phyloP scores from a whole-genome alignment of 306 rosid species.

The Abrus precatorius region DNA sequence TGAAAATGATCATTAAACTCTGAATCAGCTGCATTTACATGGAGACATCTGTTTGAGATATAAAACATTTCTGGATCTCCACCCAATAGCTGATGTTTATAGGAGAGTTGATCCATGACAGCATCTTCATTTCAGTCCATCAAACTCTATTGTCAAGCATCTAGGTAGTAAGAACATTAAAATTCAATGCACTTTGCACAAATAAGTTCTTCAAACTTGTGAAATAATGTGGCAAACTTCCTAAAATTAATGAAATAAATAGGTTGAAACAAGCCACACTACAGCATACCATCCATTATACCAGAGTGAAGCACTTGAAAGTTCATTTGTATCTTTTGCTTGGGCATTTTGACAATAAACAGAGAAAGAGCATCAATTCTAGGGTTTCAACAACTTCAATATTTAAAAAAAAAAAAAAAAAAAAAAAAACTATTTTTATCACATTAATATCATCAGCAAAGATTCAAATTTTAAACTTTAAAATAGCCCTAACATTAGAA shows the following conservation, averaged over 20 bases:
- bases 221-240: constrained; percentile 3
- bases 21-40: constrained; percentile 46
- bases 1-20: constrained; percentile 60
- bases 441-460: constrained; percentile 1
- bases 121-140: constrained; percentile 24
- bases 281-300: constrained; percentile 20
- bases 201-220: constrained; percentile 17
- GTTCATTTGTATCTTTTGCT: constrained; percentile 2
- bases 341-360: constrained; percentile 18
- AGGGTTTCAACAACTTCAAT: constrained; percentile 24
- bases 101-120: constrained; percentile 4
- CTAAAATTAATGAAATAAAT: constrained; percentile 38
- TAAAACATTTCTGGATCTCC: background rate
- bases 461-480: background rate
- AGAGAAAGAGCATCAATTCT: constrained; percentile 13
- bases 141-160: constrained; percentile 26
- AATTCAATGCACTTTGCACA: constrained; percentile 32
- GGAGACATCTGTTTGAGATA: constrained; percentile 7
- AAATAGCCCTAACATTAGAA: constrained; percentile 1
- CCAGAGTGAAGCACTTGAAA: constrained; percentile 18
- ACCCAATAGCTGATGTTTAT: constrained; percentile 17
- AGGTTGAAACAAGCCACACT: constrained; percentile 31
- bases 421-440: background rate
- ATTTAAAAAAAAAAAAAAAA: background rate
- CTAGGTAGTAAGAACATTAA: constrained; percentile 23